Conservation (phyloP, 2,329 filamentous ascomycete genomes). For the Cercospora berteroae region DNA sequence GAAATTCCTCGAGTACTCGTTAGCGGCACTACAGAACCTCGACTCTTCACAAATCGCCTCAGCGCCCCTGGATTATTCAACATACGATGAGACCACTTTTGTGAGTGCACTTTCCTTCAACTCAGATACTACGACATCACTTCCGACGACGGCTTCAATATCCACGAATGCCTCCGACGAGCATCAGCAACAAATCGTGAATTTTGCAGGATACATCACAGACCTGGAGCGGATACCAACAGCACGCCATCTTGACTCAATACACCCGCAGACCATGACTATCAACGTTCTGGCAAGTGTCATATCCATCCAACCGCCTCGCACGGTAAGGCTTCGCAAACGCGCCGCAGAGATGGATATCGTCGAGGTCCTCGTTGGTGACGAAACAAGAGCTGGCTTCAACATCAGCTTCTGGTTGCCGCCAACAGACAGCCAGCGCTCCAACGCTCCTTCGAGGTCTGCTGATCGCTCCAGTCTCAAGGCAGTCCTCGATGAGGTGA, state of each 20-base stretch:
- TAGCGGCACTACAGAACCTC: conserved; percentile 66
- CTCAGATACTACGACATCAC: conserved; percentile 24
- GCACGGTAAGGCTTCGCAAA: conserved; percentile 64
- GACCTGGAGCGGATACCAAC: conserved; percentile 69
- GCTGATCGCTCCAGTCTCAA: conserved; percentile 37
- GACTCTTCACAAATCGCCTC: conserved; percentile 58
- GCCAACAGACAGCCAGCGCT: conserved; percentile 34
- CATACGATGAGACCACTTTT: conserved; percentile 37
- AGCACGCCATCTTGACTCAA: conserved; percentile 62
- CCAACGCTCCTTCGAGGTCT: background rate
- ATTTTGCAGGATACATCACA: conserved; percentile 52
- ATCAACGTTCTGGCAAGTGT: conserved; percentile 79
- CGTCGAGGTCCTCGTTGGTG: conserved; percentile 76
- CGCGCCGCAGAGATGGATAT: conserved; percentile 55
- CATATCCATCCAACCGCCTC: conserved; percentile 66
- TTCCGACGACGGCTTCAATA: conserved; percentile 25
- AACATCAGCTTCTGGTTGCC: conserved; percentile 80
- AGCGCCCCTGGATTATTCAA: conserved; percentile 27
- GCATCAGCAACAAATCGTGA: conserved; percentile 29
- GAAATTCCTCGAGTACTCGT: conserved; percentile 75
- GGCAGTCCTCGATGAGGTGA: conserved; percentile 49
- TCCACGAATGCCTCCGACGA: conserved; percentile 10
- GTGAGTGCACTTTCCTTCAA: conserved; percentile 40
- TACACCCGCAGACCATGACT: conserved; percentile 77
- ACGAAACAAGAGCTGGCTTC: conserved; percentile 80